phyloP scores from a whole-genome alignment of 768 basidiomycete species.

The Russula vinacea region DNA sequence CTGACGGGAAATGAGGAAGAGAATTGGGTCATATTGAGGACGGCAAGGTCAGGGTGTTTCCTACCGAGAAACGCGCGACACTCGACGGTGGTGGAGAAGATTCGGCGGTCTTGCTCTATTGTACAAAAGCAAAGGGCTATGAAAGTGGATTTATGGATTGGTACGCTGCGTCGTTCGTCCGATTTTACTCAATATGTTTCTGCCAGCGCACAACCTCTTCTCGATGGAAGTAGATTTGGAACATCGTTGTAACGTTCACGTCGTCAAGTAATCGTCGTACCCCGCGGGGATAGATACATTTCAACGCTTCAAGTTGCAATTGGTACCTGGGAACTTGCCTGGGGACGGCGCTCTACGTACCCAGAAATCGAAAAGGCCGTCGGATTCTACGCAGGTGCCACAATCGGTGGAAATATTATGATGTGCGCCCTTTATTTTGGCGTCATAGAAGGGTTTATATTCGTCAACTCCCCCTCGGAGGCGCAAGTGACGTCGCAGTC shows the following conservation, averaged over 20 bases:
- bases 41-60: slow-evolving; percentile 86
- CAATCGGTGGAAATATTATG: too few relatives aligned
- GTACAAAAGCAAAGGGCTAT: slow-evolving; percentile 63
- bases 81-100: slow-evolving; percentile 93
- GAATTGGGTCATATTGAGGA: slow-evolving; percentile 98
- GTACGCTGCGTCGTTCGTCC: slow-evolving; percentile 13
- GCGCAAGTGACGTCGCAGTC: too few relatives aligned
- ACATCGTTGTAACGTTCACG: neutral
- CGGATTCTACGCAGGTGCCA: too few relatives aligned
- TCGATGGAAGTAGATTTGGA: neutral
- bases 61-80: slow-evolving; percentile 74
- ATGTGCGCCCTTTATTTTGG: too few relatives aligned
- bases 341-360: too few relatives aligned
- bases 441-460: too few relatives aligned
- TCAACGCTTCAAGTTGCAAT: neutral
- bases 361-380: too few relatives aligned
- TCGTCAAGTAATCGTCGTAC: neutral
- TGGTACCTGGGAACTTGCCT: neutral
- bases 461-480: too few relatives aligned
- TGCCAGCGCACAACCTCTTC: neutral
- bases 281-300: neutral
- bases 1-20: slow-evolving; percentile 37
- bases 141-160: neutral
- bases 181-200: slow-evolving; percentile 8
- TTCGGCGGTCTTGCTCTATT: slow-evolving; percentile 82